Percentiles rank a stretch among this genome's conserved stretches.
phyloP scores from a whole-genome alignment of 73 alveolate species.

The Symbiodinium natans region DNA sequence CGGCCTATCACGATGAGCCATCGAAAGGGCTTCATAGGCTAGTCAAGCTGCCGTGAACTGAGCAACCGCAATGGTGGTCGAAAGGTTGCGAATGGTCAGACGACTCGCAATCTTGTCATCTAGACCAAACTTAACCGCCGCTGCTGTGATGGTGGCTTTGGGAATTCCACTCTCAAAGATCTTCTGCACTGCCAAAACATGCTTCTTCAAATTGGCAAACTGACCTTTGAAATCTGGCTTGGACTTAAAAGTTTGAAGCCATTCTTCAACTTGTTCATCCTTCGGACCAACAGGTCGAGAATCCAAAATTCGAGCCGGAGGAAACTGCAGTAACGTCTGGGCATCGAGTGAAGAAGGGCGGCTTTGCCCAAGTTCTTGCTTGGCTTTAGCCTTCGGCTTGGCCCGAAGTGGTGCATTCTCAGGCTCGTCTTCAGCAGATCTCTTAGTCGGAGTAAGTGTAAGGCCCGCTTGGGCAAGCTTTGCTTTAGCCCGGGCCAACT shows the following conservation, averaged over 20 bases:
- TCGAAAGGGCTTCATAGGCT: not conserved
- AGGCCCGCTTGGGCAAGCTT: too few relatives aligned
- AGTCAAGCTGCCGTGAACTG: not conserved
- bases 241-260: not conserved
- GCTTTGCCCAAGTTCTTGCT: too few relatives aligned
- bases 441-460: not conserved
- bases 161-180: too few relatives aligned
- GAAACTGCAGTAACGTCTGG: not conserved
- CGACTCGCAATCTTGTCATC: not conserved
- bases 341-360: not conserved
- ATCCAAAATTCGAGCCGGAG: not conserved
- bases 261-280: not conserved
- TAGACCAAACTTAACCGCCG: not conserved
- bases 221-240: not conserved
- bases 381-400: too few relatives aligned
- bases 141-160: not conserved
- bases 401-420: not conserved
- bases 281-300: not conserved
- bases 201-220: not conserved
- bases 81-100: not conserved
- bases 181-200: not conserved
- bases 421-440: not conserved
- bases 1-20: not conserved
- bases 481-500: not conserved
- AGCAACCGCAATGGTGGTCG: not conserved